phyloP scores from a whole-genome alignment of 169 alveolate species.

The Plasmodium adleri region DNA sequence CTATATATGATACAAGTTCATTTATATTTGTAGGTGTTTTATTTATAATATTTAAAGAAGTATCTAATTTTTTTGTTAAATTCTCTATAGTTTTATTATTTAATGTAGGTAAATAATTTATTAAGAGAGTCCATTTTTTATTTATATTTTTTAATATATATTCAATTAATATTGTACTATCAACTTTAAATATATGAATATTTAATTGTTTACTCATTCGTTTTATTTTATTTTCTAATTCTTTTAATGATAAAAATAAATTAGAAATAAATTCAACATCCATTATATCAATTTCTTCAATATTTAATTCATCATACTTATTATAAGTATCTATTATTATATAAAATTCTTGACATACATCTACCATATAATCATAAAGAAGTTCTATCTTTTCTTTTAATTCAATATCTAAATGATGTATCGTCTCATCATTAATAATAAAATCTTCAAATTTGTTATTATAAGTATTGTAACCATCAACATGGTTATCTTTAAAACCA shows the following conservation, averaged over 20 bases:
- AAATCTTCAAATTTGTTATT: neutral
- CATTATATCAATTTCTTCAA: conserved; percentile 45
- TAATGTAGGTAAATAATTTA: conserved; percentile 55
- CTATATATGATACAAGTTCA: conserved; percentile 33
- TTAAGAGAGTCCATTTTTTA: conserved; percentile 24
- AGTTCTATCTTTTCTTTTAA: conserved; percentile 37
- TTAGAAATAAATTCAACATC: conserved; percentile 14
- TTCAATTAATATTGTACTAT: conserved; percentile 19
- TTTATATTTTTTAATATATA: conserved; percentile 30
- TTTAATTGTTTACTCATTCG: conserved; percentile 22
- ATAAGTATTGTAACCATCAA: no score
- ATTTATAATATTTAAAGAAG: conserved; percentile 24
- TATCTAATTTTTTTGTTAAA: conserved; percentile 9
- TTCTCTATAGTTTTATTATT: conserved; percentile 26
- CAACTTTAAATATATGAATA: conserved; percentile 33
- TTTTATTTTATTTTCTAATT: conserved; percentile 34
- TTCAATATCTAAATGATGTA: conserved; percentile 12
- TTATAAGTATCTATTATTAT: conserved; percentile 9
- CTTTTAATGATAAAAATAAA: conserved; percentile 28
- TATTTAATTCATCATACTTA: conserved; percentile 22
- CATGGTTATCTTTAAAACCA: neutral
- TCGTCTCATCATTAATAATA: conserved; percentile 7
- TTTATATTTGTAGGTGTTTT: conserved; percentile 15
- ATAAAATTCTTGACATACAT: conserved; percentile 24
- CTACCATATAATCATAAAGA: conserved; percentile 26